A percentile compares a stretch with the other conserved stretches of the same genome.
These are phyloP conservation scores for Phytophthora brassicae DNA, from an alignment of 352 stramenopile genomes.

Conservation along the genomic window DNA sequence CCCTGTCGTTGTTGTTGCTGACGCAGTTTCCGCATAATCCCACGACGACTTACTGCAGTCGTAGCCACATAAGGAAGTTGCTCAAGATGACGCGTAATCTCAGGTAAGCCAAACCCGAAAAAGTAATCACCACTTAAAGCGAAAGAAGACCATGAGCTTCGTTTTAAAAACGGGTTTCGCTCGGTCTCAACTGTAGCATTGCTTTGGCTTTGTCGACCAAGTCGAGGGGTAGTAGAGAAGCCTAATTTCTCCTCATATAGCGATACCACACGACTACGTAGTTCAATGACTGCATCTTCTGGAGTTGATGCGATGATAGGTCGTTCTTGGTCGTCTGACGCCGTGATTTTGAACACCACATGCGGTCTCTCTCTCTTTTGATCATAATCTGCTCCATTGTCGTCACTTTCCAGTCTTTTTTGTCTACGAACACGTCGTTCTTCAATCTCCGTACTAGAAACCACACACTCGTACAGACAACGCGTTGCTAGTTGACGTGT, in stretches of 20 bases:
- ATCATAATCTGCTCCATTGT: conserved; percentile 17
- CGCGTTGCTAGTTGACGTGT: conserved; percentile 46
- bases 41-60: conserved; percentile 55
- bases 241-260: conserved; percentile 68
- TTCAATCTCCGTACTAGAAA: conserved; percentile 81
- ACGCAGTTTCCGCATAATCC: conserved; percentile 40
- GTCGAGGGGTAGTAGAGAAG: conserved; percentile 29
- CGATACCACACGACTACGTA: conserved; percentile 69
- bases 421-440: conserved; percentile 32
- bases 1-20: conserved; percentile 45
- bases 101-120: conserved; percentile 77
- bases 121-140: conserved; percentile 77
- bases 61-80: conserved; percentile 71
- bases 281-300: conserved; percentile 69
- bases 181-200: conserved; percentile 21
- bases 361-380: conserved; percentile 26
- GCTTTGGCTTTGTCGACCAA: background rate
- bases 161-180: conserved; percentile 73
- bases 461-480: conserved; percentile 91
- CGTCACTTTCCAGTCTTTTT: conserved; percentile 18
- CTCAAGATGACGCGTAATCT: conserved; percentile 71
- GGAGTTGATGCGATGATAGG: conserved; percentile 66
- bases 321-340: conserved; percentile 65
- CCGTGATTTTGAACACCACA: conserved; percentile 76
- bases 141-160: conserved; percentile 83